phyloP scores from a whole-genome alignment of 805 yeast genomes.

The Wickerhamomyces rabaulensis region DNA sequence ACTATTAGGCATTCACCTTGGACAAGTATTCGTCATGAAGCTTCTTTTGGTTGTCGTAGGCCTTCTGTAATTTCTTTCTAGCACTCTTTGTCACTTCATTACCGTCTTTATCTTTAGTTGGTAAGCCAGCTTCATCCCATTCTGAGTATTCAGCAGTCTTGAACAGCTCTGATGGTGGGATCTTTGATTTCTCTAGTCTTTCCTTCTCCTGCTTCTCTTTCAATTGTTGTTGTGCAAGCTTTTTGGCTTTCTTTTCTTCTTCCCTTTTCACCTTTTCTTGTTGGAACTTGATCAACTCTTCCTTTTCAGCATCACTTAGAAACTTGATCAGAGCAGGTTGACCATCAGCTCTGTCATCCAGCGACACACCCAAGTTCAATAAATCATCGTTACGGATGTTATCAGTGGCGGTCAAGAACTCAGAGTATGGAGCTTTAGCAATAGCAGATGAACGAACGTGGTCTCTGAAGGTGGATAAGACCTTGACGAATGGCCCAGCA shows the following conservation, averaged over 20 bases:
- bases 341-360: conserved; percentile 82
- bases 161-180: conserved; percentile 72
- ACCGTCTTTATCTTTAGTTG: conserved; percentile 70
- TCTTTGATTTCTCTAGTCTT: conserved; percentile 58
- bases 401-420: conserved; percentile 69
- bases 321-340: conserved; percentile 82
- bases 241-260: conserved; percentile 52
- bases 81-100: conserved; percentile 82
- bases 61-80: conserved; percentile 76
- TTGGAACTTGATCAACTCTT: conserved; percentile 52
- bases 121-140: conserved; percentile 86
- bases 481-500: conserved; percentile 75
- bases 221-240: conserved; percentile 47
- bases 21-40: conserved; percentile 59
- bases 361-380: conserved; percentile 68
- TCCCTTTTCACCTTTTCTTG: conserved; percentile 51
- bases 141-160: conserved; percentile 54
- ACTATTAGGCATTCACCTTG: background rate
- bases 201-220: conserved; percentile 62
- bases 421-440: conserved; percentile 41
- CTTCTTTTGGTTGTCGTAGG: conserved; percentile 75
- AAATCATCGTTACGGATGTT: conserved; percentile 66
- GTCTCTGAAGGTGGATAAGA: conserved; percentile 77
- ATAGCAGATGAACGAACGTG: conserved; percentile 72
- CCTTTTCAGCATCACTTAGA: conserved; percentile 61